Evolutionary conservation across 306 rosid species (phyloP).

Genomic region (Rosa persica): DNA sequence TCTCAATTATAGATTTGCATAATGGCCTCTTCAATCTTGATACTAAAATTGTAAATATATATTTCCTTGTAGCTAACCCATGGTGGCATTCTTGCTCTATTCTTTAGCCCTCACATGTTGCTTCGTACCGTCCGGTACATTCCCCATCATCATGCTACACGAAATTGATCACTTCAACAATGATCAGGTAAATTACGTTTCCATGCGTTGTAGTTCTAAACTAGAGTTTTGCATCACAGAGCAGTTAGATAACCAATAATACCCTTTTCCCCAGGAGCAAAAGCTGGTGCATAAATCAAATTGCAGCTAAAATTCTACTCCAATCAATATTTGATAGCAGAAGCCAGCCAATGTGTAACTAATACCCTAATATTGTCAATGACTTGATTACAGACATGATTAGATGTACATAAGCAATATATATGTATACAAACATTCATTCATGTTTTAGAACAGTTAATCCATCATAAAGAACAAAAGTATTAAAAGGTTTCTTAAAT

Average conservation of each 20-base stretch:
- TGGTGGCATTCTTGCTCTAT: constrained; percentile 48
- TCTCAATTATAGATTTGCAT: not conserved
- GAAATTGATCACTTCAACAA: not conserved
- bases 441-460: not conserved
- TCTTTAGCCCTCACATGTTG: constrained; percentile 31
- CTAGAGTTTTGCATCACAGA: not conserved
- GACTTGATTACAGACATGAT: not conserved
- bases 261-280: constrained; percentile 17
- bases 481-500: not conserved
- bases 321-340: not conserved
- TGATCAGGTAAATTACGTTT: not conserved
- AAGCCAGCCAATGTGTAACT: not conserved
- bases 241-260: not conserved
- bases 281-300: not conserved
- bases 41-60: not conserved
- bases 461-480: not conserved
- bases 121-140: not conserved
- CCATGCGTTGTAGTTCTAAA: not conserved
- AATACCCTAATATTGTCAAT: not conserved
- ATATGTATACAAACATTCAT: not conserved
- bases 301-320: not conserved
- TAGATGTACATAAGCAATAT: not conserved
- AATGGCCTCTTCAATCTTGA: not conserved
- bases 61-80: constrained; percentile 35
- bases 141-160: not conserved